Conservation (phyloP, 2,329 filamentous ascomycete species). For the Diaporthe citri region DNA sequence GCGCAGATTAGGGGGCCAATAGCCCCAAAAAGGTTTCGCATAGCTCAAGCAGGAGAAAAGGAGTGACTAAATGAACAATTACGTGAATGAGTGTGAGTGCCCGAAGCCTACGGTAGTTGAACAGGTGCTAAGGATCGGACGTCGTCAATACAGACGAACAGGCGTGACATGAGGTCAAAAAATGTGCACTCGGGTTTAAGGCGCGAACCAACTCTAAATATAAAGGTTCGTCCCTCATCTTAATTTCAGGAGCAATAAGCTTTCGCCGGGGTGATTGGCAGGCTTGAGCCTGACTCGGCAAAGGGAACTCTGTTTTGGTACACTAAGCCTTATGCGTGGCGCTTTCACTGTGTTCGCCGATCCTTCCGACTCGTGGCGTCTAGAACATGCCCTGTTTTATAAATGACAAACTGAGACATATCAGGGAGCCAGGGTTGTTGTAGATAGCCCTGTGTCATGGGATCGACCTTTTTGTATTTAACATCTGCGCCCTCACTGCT, state of each 20-base stretch:
- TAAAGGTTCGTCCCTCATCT: not conserved
- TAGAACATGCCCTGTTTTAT: not conserved
- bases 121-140: constrained; percentile 16
- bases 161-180: not conserved
- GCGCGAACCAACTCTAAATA: not conserved
- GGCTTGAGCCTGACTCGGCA: constrained; percentile 8
- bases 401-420: not conserved
- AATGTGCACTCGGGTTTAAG: not conserved
- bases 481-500: not conserved
- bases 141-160: constrained; percentile 1
- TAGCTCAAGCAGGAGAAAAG: not conserved
- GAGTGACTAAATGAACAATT: not conserved
- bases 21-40: not conserved
- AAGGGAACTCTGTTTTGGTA: constrained; percentile 1
- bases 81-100: constrained; percentile 1
- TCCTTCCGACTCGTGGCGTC: not conserved
- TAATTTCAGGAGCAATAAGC: constrained; percentile 24
- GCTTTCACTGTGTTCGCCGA: not conserved
- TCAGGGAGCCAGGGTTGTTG: not conserved
- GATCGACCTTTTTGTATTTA: not conserved
- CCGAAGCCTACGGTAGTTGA: not conserved
- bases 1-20: not conserved
- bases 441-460: not conserved
- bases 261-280: constrained; percentile 7
- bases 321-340: constrained; percentile 15